These are phyloP conservation scores for Colletotrichum chrysophilum DNA, from an alignment of 2,329 filamentous ascomycete genomes.

Conservation along the genomic window DNA sequence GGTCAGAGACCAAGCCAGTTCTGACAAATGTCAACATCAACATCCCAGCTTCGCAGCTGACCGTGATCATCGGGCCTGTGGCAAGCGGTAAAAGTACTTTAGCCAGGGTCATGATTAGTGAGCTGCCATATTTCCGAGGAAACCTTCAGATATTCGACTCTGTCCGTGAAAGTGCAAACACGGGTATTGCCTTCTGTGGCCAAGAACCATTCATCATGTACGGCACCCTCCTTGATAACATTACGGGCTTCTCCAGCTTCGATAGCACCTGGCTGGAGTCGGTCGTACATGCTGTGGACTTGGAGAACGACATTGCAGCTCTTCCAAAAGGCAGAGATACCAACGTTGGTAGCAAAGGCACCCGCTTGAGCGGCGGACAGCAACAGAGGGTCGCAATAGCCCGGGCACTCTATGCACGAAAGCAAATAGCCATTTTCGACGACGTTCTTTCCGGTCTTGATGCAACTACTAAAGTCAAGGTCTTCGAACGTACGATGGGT, in stretches of 20 bases:
- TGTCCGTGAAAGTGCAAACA: background rate
- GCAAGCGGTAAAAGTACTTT: conserved; percentile 44
- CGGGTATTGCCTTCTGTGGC: conserved; percentile 34
- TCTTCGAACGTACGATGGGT: conserved; percentile 48
- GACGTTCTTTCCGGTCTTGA: conserved; percentile 52
- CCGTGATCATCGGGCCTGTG: conserved; percentile 42
- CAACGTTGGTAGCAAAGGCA: conserved; percentile 43
- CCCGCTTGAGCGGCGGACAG: conserved; percentile 49
- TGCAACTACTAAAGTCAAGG: conserved; percentile 41
- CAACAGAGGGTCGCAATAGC: conserved; percentile 48
- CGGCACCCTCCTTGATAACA: conserved; percentile 38
- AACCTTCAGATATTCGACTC: conserved; percentile 18
- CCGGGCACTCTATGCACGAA: conserved; percentile 48
- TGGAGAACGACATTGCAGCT: conserved; percentile 36
- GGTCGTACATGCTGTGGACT: conserved; percentile 35
- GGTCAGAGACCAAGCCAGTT: conserved; percentile 26
- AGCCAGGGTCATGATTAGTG: conserved; percentile 37
- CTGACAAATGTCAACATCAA: conserved; percentile 34
- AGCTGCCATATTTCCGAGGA: conserved; percentile 19
- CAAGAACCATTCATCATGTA: conserved; percentile 37
- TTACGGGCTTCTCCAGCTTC: conserved; percentile 33
- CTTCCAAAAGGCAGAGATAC: conserved; percentile 37
- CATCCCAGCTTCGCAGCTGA: conserved; percentile 33
- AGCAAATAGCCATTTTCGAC: conserved; percentile 46
- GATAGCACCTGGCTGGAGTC: conserved; percentile 32